Percentiles rank a stretch among this genome's conserved stretches.
phyloP scores from a whole-genome alignment of 768 basidiomycete species.

The Macrocybe gigantea region DNA sequence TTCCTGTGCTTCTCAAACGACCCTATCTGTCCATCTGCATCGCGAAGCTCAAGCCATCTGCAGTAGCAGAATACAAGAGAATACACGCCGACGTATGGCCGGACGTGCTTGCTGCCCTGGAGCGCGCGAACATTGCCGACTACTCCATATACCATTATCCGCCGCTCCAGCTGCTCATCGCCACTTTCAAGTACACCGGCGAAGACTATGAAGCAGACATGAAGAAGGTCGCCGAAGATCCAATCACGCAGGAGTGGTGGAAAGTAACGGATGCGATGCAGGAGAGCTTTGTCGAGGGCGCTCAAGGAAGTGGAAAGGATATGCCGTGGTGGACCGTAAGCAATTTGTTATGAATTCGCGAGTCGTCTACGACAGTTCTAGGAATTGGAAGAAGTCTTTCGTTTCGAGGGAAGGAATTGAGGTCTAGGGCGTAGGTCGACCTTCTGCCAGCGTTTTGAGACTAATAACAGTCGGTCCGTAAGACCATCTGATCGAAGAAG shows the following conservation, averaged over 20 bases:
- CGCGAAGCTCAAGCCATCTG: conserved; percentile 47
- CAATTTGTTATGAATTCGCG: background rate
- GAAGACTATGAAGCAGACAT: conserved; percentile 62
- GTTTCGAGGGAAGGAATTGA: conserved; percentile 44
- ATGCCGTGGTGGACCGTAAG: conserved; percentile 69
- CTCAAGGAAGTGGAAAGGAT: conserved; percentile 60
- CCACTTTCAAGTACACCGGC: conserved; percentile 74
- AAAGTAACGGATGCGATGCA: conserved; percentile 73
- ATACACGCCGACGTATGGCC: conserved; percentile 67
- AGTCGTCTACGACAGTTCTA: conserved; percentile 8
- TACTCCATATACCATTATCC: conserved; percentile 74
- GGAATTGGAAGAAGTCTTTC: conserved; percentile 63
- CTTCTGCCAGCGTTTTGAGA: background rate
- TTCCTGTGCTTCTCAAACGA: no score
- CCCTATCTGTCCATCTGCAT: conserved; percentile 1
- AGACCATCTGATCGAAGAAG: no score
- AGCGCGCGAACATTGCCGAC: conserved; percentile 59
- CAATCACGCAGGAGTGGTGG: conserved; percentile 77
- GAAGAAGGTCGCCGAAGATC: conserved; percentile 54
- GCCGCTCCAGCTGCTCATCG: conserved; percentile 60
- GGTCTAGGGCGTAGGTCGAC: background rate
- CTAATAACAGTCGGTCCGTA: no score
- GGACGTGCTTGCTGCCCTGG: conserved; percentile 56
- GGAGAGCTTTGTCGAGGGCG: conserved; percentile 65
- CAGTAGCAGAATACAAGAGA: conserved; percentile 45